Percentiles rank a stretch among this genome's conserved stretches.
Conservation (phyloP, 2,329 filamentous ascomycete genomes). For the Celoporthe dispersa region DNA sequence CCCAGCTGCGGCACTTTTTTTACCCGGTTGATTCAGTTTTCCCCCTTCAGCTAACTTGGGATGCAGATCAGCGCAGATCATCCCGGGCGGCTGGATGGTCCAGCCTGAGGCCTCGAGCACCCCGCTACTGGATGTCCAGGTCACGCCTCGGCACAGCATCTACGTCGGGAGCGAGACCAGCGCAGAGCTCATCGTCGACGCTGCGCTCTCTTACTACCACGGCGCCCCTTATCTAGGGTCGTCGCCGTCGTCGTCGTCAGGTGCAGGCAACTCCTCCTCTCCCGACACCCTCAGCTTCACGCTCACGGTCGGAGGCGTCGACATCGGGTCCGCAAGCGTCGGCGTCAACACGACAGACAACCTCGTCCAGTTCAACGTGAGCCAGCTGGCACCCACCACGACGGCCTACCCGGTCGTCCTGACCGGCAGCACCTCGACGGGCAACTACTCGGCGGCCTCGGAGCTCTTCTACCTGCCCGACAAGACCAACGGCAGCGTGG, state of each 20-base stretch:
- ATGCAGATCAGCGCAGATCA: conserved; percentile 24
- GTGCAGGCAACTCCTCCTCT: conserved; percentile 26
- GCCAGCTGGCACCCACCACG: conserved; percentile 40
- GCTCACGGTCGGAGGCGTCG: conserved; percentile 36
- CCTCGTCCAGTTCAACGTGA: conserved; percentile 45
- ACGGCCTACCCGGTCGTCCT: conserved; percentile 47
- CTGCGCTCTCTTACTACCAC: conserved; percentile 46
- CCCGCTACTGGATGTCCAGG: conserved; percentile 48
- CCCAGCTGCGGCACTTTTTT: too few relatives aligned
- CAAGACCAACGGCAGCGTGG: conserved; percentile 47
- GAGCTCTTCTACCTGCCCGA: conserved; percentile 49
- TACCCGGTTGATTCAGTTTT: too few relatives aligned
- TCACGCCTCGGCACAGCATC: conserved; percentile 51
- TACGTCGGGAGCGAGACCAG: conserved; percentile 47
- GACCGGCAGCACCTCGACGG: conserved; percentile 38
- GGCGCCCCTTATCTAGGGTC: conserved; percentile 43
- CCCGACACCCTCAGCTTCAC: conserved; percentile 44
- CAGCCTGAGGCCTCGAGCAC: conserved; percentile 12
- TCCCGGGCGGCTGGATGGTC: conserved; percentile 22
- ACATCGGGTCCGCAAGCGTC: conserved; percentile 42
- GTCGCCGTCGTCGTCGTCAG: conserved; percentile 32
- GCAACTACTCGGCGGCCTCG: conserved; percentile 43
- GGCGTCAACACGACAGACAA: conserved; percentile 41
- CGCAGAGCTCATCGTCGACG: conserved; percentile 50
- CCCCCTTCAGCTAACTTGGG: too few relatives aligned